A percentile compares a stretch with the other conserved stretches of the same genome.
phyloP scores from a whole-genome alignment of 805 yeast genomes.

The Saccharomycopsis sp. region DNA sequence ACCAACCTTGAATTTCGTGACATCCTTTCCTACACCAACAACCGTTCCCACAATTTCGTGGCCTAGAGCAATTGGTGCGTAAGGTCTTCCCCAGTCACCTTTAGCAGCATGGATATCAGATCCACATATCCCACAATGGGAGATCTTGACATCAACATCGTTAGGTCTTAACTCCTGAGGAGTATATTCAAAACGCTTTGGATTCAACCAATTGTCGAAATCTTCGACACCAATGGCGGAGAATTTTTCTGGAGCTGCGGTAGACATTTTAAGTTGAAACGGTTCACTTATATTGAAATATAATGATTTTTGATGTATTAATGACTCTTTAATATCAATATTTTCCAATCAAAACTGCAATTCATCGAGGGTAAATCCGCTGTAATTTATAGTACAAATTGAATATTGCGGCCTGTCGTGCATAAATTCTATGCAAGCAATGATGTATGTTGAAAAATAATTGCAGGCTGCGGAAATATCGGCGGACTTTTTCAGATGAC shows the following conservation, averaged over 20 bases:
- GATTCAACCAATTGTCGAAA: conserved; percentile 48
- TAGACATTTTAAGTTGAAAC: no score
- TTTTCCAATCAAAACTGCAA: no score
- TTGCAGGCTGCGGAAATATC: no score
- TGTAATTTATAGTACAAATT: no score
- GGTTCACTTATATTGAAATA: no score
- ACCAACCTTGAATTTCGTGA: conserved; percentile 48
- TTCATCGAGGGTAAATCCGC: no score
- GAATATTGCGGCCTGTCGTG: no score
- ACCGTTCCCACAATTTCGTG: conserved; percentile 63
- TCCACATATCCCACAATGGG: conserved; percentile 62
- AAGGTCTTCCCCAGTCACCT: conserved; percentile 38
- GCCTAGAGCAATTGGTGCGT: conserved; percentile 41
- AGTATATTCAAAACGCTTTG: conserved; percentile 42
- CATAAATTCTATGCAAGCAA: no score
- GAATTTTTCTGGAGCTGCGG: conserved; percentile 43
- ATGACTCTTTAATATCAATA: no score
- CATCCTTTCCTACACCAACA: conserved; percentile 50
- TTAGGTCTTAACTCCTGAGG: conserved; percentile 39
- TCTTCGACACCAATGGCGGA: conserved; percentile 53
- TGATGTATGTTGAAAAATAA: no score
- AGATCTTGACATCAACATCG: conserved; percentile 53
- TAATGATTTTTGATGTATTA: no score
- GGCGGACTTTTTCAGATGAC: no score
- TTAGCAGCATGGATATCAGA: conserved; percentile 48